Base-by-base conservation (phyloP, 2,329 filamentous ascomycete species). In the Fusarium paranaense region DNA sequence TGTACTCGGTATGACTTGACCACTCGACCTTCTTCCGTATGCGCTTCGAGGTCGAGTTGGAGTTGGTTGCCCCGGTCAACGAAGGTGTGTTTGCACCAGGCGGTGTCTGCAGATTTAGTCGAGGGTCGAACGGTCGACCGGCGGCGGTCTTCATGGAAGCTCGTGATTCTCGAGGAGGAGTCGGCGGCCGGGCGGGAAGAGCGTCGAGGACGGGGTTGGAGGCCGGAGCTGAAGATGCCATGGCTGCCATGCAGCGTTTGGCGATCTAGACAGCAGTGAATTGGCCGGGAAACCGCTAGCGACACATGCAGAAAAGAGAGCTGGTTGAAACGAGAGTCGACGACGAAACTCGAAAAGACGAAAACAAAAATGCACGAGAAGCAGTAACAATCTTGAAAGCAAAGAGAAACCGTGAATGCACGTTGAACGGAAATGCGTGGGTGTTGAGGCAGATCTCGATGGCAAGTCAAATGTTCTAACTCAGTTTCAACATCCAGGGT, bases 111-210 rank as follows among this genome's bases (percentile, higher is more conserved):
- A 83, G 80, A 67, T 78, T 81, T n/a, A 73, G 65, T 73, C 77
- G 74, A 25, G 78, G 77, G 71, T 87, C 82, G 78, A 84, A 79
- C 37, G 80, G 77, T n/a, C 82, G 80, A 72, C 81, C 77, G 52
- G 83, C 76, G n/a, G 81, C 75, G 40, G 82, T 77, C 71, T 84
- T 85, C 61, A 80, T 75, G 33, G 80, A 75, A 32, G 79, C 76
- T 59, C 84, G 82, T 38, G 86, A 83, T 79, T 90, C 89, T 75
- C 87, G 88, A n/a, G 91, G 91, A 56, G 91, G 91, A 37, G 91
- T 93, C n/a, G 91, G 91, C 30, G 91, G 91, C 81, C 90, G 87
- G 70, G 89, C 81, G 72, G 87, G 85, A 63, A 91, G 84, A 66
- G 86, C 85, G 72, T 90, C 87, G 76, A 91, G 83, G 77, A 85